Percentiles rank a stretch among this genome's conserved stretches.
These are phyloP conservation scores for Colletotrichum higginsianum DNA, from an alignment of 2,329 filamentous ascomycete genomes.

Conservation along the genomic window DNA sequence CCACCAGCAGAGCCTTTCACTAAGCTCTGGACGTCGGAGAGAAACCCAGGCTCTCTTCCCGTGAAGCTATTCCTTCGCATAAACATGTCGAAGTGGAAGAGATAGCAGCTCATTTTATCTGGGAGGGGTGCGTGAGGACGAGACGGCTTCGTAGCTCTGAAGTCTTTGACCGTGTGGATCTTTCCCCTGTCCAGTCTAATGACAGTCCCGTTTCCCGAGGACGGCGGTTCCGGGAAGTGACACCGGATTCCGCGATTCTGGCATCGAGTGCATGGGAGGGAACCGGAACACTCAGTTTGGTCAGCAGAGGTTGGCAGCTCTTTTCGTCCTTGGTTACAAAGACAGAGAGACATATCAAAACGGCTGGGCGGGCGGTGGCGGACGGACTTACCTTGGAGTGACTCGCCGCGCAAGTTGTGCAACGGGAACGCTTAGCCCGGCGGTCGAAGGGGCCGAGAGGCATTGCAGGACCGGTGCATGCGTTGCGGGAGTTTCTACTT, in stretches of 20 bases:
- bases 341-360: not conserved
- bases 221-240: slow-evolving; percentile 37
- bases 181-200: slow-evolving; percentile 47
- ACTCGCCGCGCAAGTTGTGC: slow-evolving; percentile 49
- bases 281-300: slow-evolving; percentile 51
- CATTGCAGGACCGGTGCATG: slow-evolving; percentile 41
- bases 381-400: slow-evolving; percentile 51
- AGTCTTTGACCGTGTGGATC: slow-evolving; percentile 28
- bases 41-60: slow-evolving; percentile 5
- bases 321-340: not conserved
- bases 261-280: slow-evolving; percentile 50
- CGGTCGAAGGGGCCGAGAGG: slow-evolving; percentile 53
- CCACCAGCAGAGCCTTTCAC: slow-evolving; percentile 33
- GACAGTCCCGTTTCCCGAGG: slow-evolving; percentile 7
- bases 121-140: slow-evolving; percentile 13
- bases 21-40: slow-evolving; percentile 46
- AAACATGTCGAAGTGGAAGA: slow-evolving; percentile 52
- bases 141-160: not conserved
- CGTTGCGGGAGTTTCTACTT: not conserved
- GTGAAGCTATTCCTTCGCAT: slow-evolving; percentile 49
- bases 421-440: slow-evolving; percentile 51
- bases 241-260: slow-evolving; percentile 46
- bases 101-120: slow-evolving; percentile 43
- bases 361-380: not conserved
- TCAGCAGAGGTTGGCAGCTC: not conserved